Evolutionary conservation across 192 early-diverging fungal species (phyloP), one percentile per base, ranked within the genome.

Genomic region (Backusella parvicylindrica): DNA sequence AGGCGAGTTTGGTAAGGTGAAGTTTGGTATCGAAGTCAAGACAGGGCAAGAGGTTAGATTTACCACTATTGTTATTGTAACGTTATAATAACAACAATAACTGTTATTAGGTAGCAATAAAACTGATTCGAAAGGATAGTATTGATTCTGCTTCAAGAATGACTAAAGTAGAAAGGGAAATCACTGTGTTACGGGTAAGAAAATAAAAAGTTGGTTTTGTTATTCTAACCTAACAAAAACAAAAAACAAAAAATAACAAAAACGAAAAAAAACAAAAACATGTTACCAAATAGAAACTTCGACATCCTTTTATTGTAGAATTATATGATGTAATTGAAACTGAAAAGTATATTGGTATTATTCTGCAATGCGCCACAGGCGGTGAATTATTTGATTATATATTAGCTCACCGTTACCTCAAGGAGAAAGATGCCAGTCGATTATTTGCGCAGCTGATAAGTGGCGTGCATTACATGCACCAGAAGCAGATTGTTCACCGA

Each of bases 321-420:
- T 81, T 98, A 32, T 90, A 91, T 79, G 97, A 99, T 79, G 95
- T 98, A 13, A 95, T 99, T 76, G 98, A 99, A 81, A 97, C 96
- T 6, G 95, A 95, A 65, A 83, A 91, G 73, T 97, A 98, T 77
- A 97, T 99, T 82, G 98, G 98, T 50, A 97, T 99, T 75, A 92
- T 98, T 26, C 91, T 98, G 80, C 96, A 98, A 84, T 98, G 94
- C 80, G 97, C 96, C 53, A 96, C 95, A 74, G 93, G 93, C 86
- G 96, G 97, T 38, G 97, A 99, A 83, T 84, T 99, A 43, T 99
- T 99, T 83, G 97, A 99, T 81, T 92, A 98, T 84, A 97, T 99
- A 74, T 88, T 99, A 56, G 95, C 95, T 0, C 96, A 95, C 75
- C 90, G 94, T 21, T 96, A 96, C 79, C 86, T 99, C 47, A 94